A percentile compares a stretch with the other conserved stretches of the same genome.
Conservation (phyloP, 1,139 yeast species). For the Debaryomyces psychrophilus region DNA sequence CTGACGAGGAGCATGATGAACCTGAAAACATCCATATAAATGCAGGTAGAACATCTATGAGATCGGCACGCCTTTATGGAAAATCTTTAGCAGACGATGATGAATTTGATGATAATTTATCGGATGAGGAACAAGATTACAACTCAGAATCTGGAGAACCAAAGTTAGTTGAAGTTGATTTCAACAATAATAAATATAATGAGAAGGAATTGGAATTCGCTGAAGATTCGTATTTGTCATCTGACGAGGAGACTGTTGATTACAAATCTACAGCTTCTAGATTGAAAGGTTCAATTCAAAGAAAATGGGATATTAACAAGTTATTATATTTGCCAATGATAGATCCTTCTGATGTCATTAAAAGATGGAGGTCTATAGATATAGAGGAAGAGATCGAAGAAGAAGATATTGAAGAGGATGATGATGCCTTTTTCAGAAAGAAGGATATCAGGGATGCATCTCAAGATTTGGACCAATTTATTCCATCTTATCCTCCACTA, state of each 20-base stretch:
- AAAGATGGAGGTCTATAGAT: slow-evolving; percentile 65
- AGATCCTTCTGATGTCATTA: slow-evolving; percentile 72
- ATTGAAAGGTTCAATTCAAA: slow-evolving; percentile 40
- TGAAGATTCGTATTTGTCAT: slow-evolving; percentile 48
- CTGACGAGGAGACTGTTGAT: slow-evolving; percentile 34
- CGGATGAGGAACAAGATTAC: slow-evolving; percentile 40
- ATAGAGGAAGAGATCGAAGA: slow-evolving; percentile 52
- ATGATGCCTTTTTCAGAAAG: slow-evolving; percentile 64
- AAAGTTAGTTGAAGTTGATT: slow-evolving; percentile 54
- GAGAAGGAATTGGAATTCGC: slow-evolving; percentile 56
- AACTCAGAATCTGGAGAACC: slow-evolving; percentile 29
- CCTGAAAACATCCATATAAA: slow-evolving; percentile 29
- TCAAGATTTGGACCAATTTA: slow-evolving; percentile 36
- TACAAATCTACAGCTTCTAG: slow-evolving; percentile 52
- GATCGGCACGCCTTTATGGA: slow-evolving; percentile 64
- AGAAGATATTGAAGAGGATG: slow-evolving; percentile 56
- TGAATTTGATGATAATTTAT: slow-evolving; percentile 42
- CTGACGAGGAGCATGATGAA: slow-evolving; percentile 32
- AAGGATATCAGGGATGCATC: slow-evolving; percentile 35
- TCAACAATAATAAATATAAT: slow-evolving; percentile 39
- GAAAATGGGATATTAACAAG: slow-evolving; percentile 80
- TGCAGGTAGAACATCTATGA: slow-evolving; percentile 61
- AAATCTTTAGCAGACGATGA: slow-evolving; percentile 54
- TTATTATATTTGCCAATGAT: slow-evolving; percentile 77
- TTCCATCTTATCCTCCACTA: slow-evolving; percentile 46